Conservation (phyloP, 148 eudicot genomes). For the Suaeda aralocaspica region DNA sequence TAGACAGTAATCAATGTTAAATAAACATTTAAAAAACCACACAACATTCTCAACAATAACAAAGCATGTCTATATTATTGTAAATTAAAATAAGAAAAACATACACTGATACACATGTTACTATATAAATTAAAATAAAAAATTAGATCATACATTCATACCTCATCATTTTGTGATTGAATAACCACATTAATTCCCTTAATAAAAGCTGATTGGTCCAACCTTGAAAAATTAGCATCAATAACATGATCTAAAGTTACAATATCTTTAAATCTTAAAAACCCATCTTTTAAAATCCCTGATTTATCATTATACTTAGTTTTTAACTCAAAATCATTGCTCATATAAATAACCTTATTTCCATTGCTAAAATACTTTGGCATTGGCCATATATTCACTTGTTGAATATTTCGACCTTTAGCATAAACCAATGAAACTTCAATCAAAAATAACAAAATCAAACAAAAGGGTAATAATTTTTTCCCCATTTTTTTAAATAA, state of each 20-base stretch:
- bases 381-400: conserved; percentile 87
- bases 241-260: conserved; percentile 47
- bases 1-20: not conserved
- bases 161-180: conserved; percentile 64
- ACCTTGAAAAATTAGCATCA: conserved; percentile 39
- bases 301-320: conserved; percentile 52
- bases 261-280: conserved; percentile 43
- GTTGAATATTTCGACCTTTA: conserved; percentile 21
- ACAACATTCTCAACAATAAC: not conserved
- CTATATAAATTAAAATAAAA: too few species aligned
- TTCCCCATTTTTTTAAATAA: conserved; percentile 49
- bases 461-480: conserved; percentile 24
- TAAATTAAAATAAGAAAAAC: not conserved
- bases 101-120: not conserved
- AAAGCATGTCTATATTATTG: not conserved
- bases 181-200: conserved; percentile 65
- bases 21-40: not conserved
- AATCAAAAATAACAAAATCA: conserved; percentile 26
- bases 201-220: conserved; percentile 38
- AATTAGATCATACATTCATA: conserved; percentile 20
- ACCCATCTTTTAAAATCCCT: conserved; percentile 65
- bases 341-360: conserved; percentile 34
- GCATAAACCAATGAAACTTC: conserved; percentile 31
- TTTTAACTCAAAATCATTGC: conserved; percentile 51
- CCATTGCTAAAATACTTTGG: conserved; percentile 54